Evolutionary conservation across 305 asterid species (phyloP), one percentile per base, ranked within the genome.

Genomic region (Fraxinus nigra): DNA sequence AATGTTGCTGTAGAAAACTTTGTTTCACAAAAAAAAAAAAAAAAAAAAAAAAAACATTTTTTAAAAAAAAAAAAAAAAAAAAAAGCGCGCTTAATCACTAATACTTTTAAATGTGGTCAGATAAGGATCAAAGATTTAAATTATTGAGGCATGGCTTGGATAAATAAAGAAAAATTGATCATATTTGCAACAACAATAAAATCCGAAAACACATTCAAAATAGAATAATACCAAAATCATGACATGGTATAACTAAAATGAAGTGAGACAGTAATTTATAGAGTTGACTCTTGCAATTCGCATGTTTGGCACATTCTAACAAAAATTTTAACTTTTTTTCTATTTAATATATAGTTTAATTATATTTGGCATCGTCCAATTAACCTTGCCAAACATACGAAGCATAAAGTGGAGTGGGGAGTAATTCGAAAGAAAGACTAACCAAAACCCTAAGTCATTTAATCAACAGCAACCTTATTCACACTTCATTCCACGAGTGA

Each of bases 401-500:
- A n/a, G 63, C 24, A n/a, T n/a, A n/a, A 54, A 54, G 9, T 54
- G 63, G 63, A n/a, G 63, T 0, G 22, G 0, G 56, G 18, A 3
- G 56, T 14, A 46, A 46, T 46, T n/a, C 63, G 6, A 54, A 18
- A 54, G 63, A 16, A 51, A 54, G 24, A 54, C 63, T 54, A 54
- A n/a, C 59, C 59, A 14, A 48, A 48, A 13, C 24, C 63, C 24
- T 5, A n/a, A n/a, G 24, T 54, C 63, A 54, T 54, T 54, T 54
- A 54, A n/a, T 10, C 63, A 54, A 54, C 63, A n/a, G 69, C 13
- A 20, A 30, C 75, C 43, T 85, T 69, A 89, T 75, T 89, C 90
- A 76, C 84, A 89, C 87, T 94, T 96, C 56, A 89, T 84, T 20
- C 98, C 99, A 9, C 91, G 89, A 63, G 98, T 93, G 84, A 96